Percentiles rank a stretch among this genome's conserved stretches.
Evolutionary conservation across 2,329 filamentous ascomycete genomes (phyloP).

Genomic region (Neofusicoccum laricinum): DNA sequence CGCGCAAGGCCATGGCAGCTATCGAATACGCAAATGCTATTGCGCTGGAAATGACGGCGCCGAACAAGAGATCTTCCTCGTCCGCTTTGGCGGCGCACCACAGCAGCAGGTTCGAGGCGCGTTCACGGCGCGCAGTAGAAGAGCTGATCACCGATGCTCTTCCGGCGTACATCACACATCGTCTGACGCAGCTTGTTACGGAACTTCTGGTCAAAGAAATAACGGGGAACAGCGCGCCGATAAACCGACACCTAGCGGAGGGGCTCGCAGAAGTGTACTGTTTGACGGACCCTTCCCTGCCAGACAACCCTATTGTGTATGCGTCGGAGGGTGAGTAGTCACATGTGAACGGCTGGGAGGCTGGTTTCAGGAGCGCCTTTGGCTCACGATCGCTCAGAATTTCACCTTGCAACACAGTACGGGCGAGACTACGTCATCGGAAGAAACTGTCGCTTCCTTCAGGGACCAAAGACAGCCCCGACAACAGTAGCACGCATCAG

Average conservation of each 20-base stretch:
- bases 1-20: constrained; percentile 65
- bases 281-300: constrained; percentile 66
- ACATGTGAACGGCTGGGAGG: background rate
- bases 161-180: constrained; percentile 66
- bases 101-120: constrained; percentile 57
- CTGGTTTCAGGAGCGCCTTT: background rate
- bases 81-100: constrained; percentile 38
- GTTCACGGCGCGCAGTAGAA: constrained; percentile 59
- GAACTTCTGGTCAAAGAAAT: constrained; percentile 64
- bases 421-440: constrained; percentile 69
- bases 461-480: constrained; percentile 66
- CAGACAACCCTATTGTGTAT: constrained; percentile 71
- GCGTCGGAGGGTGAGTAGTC: constrained; percentile 61
- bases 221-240: constrained; percentile 59
- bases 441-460: constrained; percentile 71
- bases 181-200: constrained; percentile 64
- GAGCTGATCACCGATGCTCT: constrained; percentile 63
- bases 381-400: constrained; percentile 49
- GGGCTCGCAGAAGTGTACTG: constrained; percentile 73
- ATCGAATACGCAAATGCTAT: constrained; percentile 68
- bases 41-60: constrained; percentile 44
- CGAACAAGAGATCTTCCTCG: constrained; percentile 46
- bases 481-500: constrained; percentile 60
- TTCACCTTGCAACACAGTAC: constrained; percentile 69
- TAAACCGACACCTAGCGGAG: constrained; percentile 64